Base-by-base conservation (phyloP, 495 filamentous ascomycete genomes). In the Trichodelitschia bisporula region DNA sequence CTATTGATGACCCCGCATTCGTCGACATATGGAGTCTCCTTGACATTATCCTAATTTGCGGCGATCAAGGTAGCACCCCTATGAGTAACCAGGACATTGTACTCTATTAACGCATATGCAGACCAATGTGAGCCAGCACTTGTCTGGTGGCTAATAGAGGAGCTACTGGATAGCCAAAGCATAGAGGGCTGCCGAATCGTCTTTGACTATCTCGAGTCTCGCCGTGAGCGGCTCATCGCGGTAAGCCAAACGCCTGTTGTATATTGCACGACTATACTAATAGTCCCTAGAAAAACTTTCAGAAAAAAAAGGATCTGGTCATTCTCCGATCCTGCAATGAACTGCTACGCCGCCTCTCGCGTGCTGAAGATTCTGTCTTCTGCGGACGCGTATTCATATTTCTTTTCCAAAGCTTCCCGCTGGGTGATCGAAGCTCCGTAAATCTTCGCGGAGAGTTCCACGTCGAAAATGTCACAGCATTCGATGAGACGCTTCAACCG, bases 341-440 rank as follows among this genome's bases (percentile, higher is more conserved):
- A 50, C 61, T 99, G 2, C 64, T 95, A 5, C 69, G 86, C 28
- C 62, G 86, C 32, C 59, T 99, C 3, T 95, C 86, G 2, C 62
- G 90, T 28, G 80, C 86, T 3, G 80, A 93, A 43, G 89, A 99
- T 51, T 79, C 89, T 0, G 83, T 90, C 2, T 99, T 97, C 49
- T 93, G 83, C 47, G 86, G 86, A 20, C 63, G 84, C 26, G 83
- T 99, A 14, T 91, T 91, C 45, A 90, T 99, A 38, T 99, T 91
- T 44, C 66, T 95, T 34, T 95, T 92, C 49, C 86, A 95, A 48
- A 89, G 77, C 47, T 93, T 95, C 42, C 80, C 86, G 8, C 59
- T 95, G 0, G 82, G 83, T 16, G 86, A 99, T 53, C 84, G 77
- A 42, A 93, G 86, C 46, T 91, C 83, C 1, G 84, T 99, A 29